Evolutionary conservation across 306 rosid species (phyloP), one percentile per base, ranked within the genome.

Genomic region (Glycine tomentella): DNA sequence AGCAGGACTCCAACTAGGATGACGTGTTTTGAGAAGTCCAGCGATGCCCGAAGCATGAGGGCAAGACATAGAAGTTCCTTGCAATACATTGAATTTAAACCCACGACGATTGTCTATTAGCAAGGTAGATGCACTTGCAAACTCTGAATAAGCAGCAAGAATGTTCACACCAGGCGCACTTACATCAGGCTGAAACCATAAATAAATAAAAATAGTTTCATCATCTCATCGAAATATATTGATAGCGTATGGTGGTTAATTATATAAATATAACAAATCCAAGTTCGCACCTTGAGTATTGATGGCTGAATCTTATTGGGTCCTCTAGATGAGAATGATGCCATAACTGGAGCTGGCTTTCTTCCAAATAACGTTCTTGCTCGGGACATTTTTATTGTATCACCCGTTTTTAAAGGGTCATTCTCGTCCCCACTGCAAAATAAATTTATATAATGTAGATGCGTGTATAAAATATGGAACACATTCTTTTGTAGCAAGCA

Each of bases 281-380:
- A 36, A 3, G 40, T 4, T 3, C 40, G 1, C 31, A 88, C 96
- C 93, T 91, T 91, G 57, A 89, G 88, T 72, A 91, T 81, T 14
- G 81, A 14, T 44, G 80, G 82, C 36, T 76, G 88, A 62, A 88
- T n/a, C 2, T 2, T 6, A 56, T 62, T 87, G 62, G 96, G 96
- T 33, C 96, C 93, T 59, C 90, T 20, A 3, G 82, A 79, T 56
- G 82, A 79, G 36, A 69, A 79, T 42, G 82, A 79, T 33, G 82
- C 82, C 82, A 79, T 79, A n/a, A 79, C 82, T 56, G 82, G 82
- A 69, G 82, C 82, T 68, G 82, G 82, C 40, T 78, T 84, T 46
- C 31, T 42, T 65, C 82, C 88, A 2, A 81, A 13, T n/a, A 72
- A 68, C 4, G 93, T 86, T 49, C 20, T 86, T 33, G 73, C 90